Conservation (phyloP, 2,329 filamentous ascomycete genomes). For the Neofusicoccum sp. region DNA sequence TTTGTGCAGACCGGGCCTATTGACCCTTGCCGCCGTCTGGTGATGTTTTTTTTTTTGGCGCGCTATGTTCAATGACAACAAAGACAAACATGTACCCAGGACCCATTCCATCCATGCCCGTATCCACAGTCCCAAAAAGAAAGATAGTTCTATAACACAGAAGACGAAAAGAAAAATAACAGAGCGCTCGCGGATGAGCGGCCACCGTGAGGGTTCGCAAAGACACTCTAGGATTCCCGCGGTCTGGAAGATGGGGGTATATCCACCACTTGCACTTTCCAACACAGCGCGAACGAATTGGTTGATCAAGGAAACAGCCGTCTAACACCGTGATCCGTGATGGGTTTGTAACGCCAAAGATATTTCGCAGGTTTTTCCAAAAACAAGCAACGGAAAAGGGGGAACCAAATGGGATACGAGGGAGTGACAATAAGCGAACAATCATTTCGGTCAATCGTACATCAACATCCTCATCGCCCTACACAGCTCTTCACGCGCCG, state of each 20-base stretch:
- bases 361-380: constrained; percentile 2
- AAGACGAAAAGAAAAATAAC: too few species aligned
- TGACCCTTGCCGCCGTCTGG: too few species aligned
- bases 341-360: neutral
- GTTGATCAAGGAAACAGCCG: neutral
- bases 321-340: constrained; percentile 9
- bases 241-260: neutral
- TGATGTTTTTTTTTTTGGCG: too few species aligned
- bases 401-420: neutral
- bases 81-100: too few species aligned
- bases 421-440: neutral
- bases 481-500: constrained; percentile 3
- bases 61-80: too few species aligned
- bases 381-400: neutral
- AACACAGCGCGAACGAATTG: neutral
- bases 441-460: neutral
- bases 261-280: constrained; percentile 9
- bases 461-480: neutral
- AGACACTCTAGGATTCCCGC: too few species aligned
- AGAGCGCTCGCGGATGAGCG: too few species aligned
- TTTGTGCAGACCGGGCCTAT: too few species aligned
- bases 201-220: too few species aligned
- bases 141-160: too few species aligned
- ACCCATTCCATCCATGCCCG: too few species aligned
- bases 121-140: too few species aligned